These are phyloP conservation scores for Colletotrichum tropicale DNA, from an alignment of 2,329 filamentous ascomycete species.

Conservation along the genomic window DNA sequence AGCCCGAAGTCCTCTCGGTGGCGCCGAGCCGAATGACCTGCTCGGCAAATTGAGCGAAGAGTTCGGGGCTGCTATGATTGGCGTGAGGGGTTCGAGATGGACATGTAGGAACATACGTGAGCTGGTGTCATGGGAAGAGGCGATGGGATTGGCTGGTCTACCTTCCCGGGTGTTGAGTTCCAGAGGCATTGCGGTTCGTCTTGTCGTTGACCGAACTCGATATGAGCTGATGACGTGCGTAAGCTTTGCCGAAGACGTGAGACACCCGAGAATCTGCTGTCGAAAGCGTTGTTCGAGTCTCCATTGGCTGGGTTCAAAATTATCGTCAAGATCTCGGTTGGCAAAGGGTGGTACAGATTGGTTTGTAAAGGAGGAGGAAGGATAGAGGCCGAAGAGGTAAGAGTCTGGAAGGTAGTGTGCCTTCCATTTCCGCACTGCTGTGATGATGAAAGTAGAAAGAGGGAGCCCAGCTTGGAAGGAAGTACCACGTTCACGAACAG, in stretches of 20 bases:
- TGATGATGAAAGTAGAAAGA: neutral
- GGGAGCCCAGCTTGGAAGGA: neutral
- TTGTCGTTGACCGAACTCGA: neutral
- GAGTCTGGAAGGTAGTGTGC: neutral
- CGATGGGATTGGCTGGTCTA: neutral
- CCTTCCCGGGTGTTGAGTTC: neutral
- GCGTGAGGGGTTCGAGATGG: neutral
- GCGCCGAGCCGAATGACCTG: neutral
- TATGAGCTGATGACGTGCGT: neutral
- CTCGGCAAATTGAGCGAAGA: neutral
- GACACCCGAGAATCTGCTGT: neutral
- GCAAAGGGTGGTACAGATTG: neutral
- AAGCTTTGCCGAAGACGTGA: neutral
- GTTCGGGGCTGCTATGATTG: neutral
- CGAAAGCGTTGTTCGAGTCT: neutral
- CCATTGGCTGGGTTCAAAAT: neutral
- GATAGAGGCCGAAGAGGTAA: neutral
- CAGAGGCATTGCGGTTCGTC: neutral
- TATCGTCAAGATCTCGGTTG: neutral
- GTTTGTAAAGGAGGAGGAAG: neutral
- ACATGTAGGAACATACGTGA: neutral
- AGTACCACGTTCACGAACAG: neutral
- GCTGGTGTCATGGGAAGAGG: neutral
- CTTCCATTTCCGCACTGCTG: neutral
- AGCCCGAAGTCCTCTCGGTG: neutral